These are phyloP conservation scores for Sherardia arvensis DNA, from an alignment of 257 asterid genomes.

Conservation along the genomic window DNA sequence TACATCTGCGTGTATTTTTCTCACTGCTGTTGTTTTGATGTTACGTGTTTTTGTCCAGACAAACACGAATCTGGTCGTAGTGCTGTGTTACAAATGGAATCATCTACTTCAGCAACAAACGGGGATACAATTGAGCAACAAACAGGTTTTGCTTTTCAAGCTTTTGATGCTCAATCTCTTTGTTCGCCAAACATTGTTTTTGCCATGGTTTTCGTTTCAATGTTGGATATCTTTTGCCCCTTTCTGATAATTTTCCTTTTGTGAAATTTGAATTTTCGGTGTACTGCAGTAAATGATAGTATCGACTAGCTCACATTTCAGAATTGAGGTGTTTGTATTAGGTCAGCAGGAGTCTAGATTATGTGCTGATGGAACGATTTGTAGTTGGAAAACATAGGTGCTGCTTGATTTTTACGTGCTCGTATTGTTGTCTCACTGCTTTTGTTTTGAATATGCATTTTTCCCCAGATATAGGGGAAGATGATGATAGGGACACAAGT, in stretches of 20 bases:
- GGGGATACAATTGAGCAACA: not conserved
- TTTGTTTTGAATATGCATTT: not conserved
- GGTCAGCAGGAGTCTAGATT: too few relatives aligned
- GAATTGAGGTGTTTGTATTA: too few relatives aligned
- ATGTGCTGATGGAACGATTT: too few relatives aligned
- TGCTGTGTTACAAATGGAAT: constrained; percentile 7
- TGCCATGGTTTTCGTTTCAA: too few relatives aligned
- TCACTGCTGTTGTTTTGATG: not conserved
- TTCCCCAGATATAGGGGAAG: too few relatives aligned
- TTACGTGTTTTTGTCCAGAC: too few relatives aligned
- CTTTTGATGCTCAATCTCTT: not conserved
- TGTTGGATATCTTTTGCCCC: not conserved
- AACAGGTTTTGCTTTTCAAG: not conserved
- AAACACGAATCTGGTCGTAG: too few relatives aligned
- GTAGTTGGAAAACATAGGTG: too few relatives aligned
- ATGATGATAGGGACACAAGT: not conserved
- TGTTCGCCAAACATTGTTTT: not conserved
- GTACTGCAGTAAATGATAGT: too few relatives aligned
- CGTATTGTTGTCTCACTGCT: not conserved
- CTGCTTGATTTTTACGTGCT: not conserved
- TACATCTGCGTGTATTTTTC: not conserved
- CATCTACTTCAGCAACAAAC: constrained; percentile 5
- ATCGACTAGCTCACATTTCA: too few relatives aligned
- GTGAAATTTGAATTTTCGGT: not conserved
- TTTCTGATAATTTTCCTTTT: too few relatives aligned